Evolutionary conservation across 2,329 filamentous ascomycete genomes (phyloP).

Genomic region (Acephala macrosclerotiorum): DNA sequence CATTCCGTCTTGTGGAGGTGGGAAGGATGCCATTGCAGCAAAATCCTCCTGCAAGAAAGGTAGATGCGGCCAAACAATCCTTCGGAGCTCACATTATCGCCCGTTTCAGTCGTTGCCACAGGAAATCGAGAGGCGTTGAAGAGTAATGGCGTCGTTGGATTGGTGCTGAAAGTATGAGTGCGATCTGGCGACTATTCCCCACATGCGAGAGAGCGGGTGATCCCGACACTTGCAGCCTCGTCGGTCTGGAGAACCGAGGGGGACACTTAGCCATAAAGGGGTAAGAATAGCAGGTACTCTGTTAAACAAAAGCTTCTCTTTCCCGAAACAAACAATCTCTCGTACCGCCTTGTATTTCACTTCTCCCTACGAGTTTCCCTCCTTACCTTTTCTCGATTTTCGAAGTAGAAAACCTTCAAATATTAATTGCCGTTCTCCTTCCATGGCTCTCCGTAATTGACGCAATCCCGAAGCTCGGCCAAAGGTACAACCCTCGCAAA

Average conservation of each 20-base stretch:
- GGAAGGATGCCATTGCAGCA: slow-evolving; percentile 1
- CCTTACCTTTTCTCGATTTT: neutral
- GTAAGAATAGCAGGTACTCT: neutral
- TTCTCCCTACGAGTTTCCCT: neutral
- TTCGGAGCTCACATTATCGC: neutral
- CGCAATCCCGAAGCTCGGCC: slow-evolving; percentile 14
- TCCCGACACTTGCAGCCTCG: neutral
- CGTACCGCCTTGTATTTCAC: neutral
- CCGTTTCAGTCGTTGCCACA: neutral
- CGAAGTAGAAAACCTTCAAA: neutral
- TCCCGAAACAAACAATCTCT: neutral
- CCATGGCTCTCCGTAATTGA: slow-evolving; percentile 12
- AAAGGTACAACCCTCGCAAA: neutral
- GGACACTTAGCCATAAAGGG: slow-evolving; percentile 9
- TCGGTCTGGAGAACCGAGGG: neutral
- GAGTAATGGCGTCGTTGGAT: neutral
- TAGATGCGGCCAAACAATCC: neutral
- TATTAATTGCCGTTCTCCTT: neutral
- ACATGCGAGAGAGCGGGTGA: neutral
- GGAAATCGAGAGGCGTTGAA: neutral
- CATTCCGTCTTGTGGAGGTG: slow-evolving; percentile 1
- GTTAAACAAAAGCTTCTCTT: neutral
- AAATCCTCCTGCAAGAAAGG: neutral
- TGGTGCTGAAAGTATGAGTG: neutral
- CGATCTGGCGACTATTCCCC: neutral